phyloP scores from a whole-genome alignment of 2,329 filamentous ascomycete genomes.

The Cladosporium colombiae region DNA sequence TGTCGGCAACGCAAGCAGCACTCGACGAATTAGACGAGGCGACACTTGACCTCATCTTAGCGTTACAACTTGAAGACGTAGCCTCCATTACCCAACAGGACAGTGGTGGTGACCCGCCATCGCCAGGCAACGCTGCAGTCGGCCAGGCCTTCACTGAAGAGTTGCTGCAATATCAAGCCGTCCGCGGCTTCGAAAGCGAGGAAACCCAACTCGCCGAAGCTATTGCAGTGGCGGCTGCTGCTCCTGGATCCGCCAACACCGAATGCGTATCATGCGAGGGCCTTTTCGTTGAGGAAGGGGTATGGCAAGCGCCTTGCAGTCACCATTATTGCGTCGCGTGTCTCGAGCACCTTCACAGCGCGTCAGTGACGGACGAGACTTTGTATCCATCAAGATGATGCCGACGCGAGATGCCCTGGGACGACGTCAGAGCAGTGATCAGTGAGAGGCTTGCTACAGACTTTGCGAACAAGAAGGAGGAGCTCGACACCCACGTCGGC shows the following conservation, averaged over 20 bases:
- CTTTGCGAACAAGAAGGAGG: slow-evolving; percentile 50
- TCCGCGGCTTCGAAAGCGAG: slow-evolving; percentile 25
- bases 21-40: slow-evolving; percentile 17
- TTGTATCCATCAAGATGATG: slow-evolving; percentile 61
- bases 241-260: neutral
- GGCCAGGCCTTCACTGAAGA: slow-evolving; percentile 31
- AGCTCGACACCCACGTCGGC: slow-evolving; percentile 45
- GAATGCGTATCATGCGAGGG: slow-evolving; percentile 22
- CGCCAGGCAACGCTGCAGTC: slow-evolving; percentile 25
- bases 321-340: slow-evolving; percentile 58
- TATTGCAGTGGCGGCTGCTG: neutral
- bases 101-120: neutral
- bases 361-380: slow-evolving; percentile 50
- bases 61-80: slow-evolving; percentile 23
- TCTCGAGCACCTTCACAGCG: slow-evolving; percentile 47
- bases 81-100: slow-evolving; percentile 19
- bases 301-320: slow-evolving; percentile 31
- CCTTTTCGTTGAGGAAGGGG: slow-evolving; percentile 27
- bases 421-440: slow-evolving; percentile 41
- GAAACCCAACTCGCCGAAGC: slow-evolving; percentile 18
- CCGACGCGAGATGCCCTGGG: slow-evolving; percentile 43
- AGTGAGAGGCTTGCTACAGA: slow-evolving; percentile 34
- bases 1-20: slow-evolving; percentile 12
- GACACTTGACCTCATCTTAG: slow-evolving; percentile 15
- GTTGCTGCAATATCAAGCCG: slow-evolving; percentile 22